These are phyloP conservation scores for Penicillium sp. DNA, from an alignment of 2,329 filamentous ascomycete genomes.

Conservation along the genomic window DNA sequence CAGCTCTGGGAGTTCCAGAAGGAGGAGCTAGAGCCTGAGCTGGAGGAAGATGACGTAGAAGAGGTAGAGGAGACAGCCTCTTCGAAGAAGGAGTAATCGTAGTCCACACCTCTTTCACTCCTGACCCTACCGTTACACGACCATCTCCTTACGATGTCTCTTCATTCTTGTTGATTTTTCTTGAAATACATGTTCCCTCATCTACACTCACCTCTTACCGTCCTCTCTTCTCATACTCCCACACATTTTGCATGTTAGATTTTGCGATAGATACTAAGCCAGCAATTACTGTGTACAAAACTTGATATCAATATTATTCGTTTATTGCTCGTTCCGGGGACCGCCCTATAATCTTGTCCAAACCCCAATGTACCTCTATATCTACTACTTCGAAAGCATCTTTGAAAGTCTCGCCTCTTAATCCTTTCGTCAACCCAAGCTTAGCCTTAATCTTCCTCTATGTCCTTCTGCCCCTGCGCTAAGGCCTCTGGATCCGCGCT, in stretches of 20 bases:
- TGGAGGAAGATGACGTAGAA: constrained; percentile 29
- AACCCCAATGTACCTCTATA: background rate
- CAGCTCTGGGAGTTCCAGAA: constrained; percentile 50
- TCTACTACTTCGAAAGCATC: background rate
- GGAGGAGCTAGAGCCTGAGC: constrained; percentile 37
- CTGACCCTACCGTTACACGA: background rate
- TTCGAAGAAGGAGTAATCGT: constrained; percentile 19
- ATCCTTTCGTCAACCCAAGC: background rate
- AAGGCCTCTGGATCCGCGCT: background rate
- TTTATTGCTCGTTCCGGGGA: background rate
- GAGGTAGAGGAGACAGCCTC: constrained; percentile 22
- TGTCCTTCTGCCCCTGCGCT: background rate
- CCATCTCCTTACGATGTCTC: background rate
- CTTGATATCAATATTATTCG: background rate
- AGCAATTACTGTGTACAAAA: constrained; percentile 17
- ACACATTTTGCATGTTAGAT: constrained; percentile 5
- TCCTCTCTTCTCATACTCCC: constrained; percentile 4
- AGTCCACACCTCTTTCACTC: background rate
- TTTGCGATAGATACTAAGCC: constrained; percentile 18
- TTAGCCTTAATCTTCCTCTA: background rate
- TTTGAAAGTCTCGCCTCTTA: background rate
- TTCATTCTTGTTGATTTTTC: background rate
- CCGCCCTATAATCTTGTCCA: background rate
- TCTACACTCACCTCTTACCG: constrained; percentile 7
- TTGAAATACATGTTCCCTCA: background rate